Conservation (phyloP, 331 rosid genomes). For the Saraca asoca region DNA sequence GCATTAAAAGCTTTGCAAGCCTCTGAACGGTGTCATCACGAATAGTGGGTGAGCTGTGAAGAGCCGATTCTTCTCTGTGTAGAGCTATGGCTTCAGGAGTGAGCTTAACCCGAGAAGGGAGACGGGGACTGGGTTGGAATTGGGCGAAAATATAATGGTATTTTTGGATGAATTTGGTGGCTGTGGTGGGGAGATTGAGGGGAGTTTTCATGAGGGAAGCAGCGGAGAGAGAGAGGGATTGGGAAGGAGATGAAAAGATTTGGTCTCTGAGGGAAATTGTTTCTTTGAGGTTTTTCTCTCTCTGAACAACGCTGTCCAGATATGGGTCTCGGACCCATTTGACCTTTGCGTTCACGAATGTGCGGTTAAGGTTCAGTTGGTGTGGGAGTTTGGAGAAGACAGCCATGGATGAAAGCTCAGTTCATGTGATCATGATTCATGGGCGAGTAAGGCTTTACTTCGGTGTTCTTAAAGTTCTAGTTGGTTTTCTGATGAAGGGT, state of each 20-base stretch:
- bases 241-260: constrained; percentile 57
- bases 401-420: constrained; percentile 43
- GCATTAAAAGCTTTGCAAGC: constrained; percentile 74
- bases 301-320: constrained; percentile 65
- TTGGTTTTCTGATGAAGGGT: no score
- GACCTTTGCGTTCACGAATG: constrained; percentile 62
- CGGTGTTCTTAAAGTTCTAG: no score
- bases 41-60: constrained; percentile 47
- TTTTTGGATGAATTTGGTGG: constrained; percentile 52
- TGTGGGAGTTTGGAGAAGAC: constrained; percentile 43
- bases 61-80: constrained; percentile 60
- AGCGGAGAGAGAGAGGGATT: constrained; percentile 57
- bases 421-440: constrained; percentile 15
- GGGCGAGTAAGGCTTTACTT: no score
- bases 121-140: constrained; percentile 60
- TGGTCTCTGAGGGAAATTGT: constrained; percentile 61
- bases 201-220: constrained; percentile 59
- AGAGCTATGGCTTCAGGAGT: constrained; percentile 56
- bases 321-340: constrained; percentile 84
- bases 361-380: constrained; percentile 47
- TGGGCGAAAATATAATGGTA: constrained; percentile 55
- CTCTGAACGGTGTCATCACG: constrained; percentile 55
- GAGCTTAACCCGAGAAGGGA: constrained; percentile 59
- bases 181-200: constrained; percentile 54
- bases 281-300: constrained; percentile 74